Base-by-base conservation (phyloP, 208 protist species). In the Endotrypanum monterogeii region DNA sequence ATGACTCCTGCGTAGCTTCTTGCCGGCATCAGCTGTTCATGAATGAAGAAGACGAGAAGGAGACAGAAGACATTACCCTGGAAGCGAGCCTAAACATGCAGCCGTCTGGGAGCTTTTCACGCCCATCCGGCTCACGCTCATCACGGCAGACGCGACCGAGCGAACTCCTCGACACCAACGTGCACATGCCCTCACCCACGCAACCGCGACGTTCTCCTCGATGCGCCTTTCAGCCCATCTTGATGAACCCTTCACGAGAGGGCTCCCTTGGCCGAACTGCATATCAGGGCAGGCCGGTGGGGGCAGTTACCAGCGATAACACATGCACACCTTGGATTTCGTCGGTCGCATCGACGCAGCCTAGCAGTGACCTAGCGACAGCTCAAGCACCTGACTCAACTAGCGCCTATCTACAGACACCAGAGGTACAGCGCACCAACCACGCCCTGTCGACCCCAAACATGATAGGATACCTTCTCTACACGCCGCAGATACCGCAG, bases 401-500 rank as follows among this genome's bases (percentile, higher is more conserved):
- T 7, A 37, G 23, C 8, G 28, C 51, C 3, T 66, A 68, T 57
- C 73, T 84, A 16, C 63, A 83, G 67, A 84, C 85, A n/a, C 82
- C 85, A 1, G 78, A 83, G 68, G 73, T 76, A 32, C 72, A 85
- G 55, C 78, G 80, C 16, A 62, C 46, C 30, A 41, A 71, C 57
- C 28, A 58, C 50, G 48, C 35, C 37, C 39, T n/a, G 39, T 25
- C 67, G 35, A 60, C 77, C 23, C 66, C 16, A 8, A 74, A 25
- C 41, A 30, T 50, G 8, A 57, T 62, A 51, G 39, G 60, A 66
- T 70, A 62, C 35, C 68, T 86, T 14, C 76, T 94, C 48, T 93
- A 76, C 68, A 96, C 91, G 18, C 91, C 91, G 7, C 87, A 94
- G 67, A 74, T 87, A 8, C 71, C 84, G 11, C 78, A 80, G 6